A percentile compares a stretch with the other conserved stretches of the same genome.
Conservation (phyloP, 345 rosid species). For the Euphorbia peplus region DNA sequence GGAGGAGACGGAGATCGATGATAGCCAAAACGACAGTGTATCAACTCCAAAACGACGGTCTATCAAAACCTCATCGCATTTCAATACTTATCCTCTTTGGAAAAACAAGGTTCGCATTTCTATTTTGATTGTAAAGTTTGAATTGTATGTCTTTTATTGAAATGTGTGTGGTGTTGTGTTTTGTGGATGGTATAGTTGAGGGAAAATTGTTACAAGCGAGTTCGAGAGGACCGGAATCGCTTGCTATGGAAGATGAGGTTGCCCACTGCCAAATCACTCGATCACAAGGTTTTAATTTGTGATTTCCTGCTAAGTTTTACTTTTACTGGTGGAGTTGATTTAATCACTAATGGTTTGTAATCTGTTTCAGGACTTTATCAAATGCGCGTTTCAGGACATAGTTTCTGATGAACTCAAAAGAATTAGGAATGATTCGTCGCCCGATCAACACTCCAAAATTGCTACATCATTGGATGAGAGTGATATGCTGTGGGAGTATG, state of each 20-base stretch:
- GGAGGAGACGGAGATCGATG: conserved; percentile 7
- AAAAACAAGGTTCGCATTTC: conserved; percentile 53
- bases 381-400: conserved; percentile 61
- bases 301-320: no score
- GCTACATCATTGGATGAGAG: conserved; percentile 17
- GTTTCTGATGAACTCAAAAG: conserved; percentile 68
- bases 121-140: background rate
- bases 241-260: conserved; percentile 78
- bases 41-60: conserved; percentile 44
- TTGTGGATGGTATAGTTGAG: conserved; percentile 45
- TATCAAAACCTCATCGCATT: conserved; percentile 38
- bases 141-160: background rate
- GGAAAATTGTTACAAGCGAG: conserved; percentile 70
- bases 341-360: background rate
- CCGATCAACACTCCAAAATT: conserved; percentile 19
- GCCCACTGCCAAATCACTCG: conserved; percentile 40
- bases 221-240: conserved; percentile 65
- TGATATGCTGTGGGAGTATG: conserved; percentile 85
- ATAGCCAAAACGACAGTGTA: conserved; percentile 37
- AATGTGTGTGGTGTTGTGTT: background rate
- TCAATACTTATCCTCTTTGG: conserved; percentile 48
- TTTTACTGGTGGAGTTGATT: background rate
- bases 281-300: conserved; percentile 54
- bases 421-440: conserved; percentile 43
- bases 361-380: conserved; percentile 49